Evolutionary conservation across 2,329 filamentous ascomycete genomes (phyloP), one percentile per base, ranked within the genome.

Genomic region (Colletotrichum musae): DNA sequence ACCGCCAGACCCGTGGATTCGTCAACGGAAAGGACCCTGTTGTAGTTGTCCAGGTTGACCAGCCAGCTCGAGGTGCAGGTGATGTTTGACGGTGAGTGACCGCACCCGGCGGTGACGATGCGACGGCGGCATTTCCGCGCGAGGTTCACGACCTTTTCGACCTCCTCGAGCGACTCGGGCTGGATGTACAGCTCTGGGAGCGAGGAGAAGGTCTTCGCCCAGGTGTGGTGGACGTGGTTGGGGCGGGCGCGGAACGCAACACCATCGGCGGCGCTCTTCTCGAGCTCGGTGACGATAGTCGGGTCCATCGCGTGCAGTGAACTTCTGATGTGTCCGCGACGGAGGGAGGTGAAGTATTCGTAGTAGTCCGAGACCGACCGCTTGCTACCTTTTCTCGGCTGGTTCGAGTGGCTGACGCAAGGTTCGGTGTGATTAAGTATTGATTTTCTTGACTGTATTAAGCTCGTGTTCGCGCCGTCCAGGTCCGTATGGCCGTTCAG

Each of bases 41-140:
- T 90, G 82, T 93, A 94, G 72, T 92, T 87, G 84, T 99, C 96
- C 70, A 99, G 89, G 79, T 98, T 98, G 74, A 98, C 85, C 77
- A 98, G 91, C 96, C 96, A 98, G 72, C 93, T 93, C 16, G 93
- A 96, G 5, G 95, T 97, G 81, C 94, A 97, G 5, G 95, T 98
- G 51, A 99, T 83, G 76, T 95, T 92, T 72, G 93, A 97, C 7
- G 95, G 96, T 63, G 95, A 98, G 83, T 99, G 95, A 64, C 91
- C 94, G 75, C 93, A 95, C 69, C 96, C 95, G n/a, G 95, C 92
- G 6, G 93, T 93, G 43, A 95, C 92, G 68, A 99, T 83, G 70
- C 94, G 92, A 54, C 93, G 91, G 50, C 94, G 90, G 80, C 93
- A 96, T 81, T 86, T 88, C 68, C 93, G 91, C 6, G 96, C 96